Base-by-base conservation (phyloP, 805 yeast genomes). In the Kodamaea sagamina region DNA sequence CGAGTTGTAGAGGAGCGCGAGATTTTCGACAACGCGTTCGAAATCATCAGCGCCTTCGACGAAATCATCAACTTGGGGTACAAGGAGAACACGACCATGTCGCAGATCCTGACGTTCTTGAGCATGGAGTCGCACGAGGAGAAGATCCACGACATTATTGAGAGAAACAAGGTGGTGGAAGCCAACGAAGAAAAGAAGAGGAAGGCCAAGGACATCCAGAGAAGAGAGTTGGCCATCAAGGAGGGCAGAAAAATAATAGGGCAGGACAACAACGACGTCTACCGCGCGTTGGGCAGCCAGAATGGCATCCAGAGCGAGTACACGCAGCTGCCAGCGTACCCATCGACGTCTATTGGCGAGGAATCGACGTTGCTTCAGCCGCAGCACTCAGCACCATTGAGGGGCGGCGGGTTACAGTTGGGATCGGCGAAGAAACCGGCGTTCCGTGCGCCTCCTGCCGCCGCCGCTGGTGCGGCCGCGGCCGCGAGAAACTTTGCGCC, bases 81-180 rank as follows among this genome's bases (percentile, higher is more conserved):
- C 71, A 82, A 87, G 52, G 99, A 93, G 64, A 86, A 89, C 65
- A 71, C 92, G 51, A 80, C 93, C 0, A 63, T 84, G 51, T 64
- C 82, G 47, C 98, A 93, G 70, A 86, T 93, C 50, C 81, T 79
- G 63, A 87, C 95, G 9, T 92, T 87, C 67, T 73, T 93, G 71
- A 92, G 89, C 61, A 92, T 93, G 98, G 98, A 93, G 68, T 86
- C 96, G 31, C 97, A 93, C 63, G 99, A 93, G 68, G 99, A 93
- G 70, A 92, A 88, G 74, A 92, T 95, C 60, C 98, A 93, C 73
- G 97, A 93, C 63, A 90, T 93, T 62, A 93, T 93, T 57, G 98
- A 89, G 68, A 82, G 90, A 65, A 93, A 93, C 73, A 93, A 93
- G 70, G 99, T 93, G 69, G 71, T 87, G 57, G 99, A 92, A 67